A percentile compares a stretch with the other conserved stretches of the same genome.
Evolutionary conservation across 805 yeast species (phyloP).

Genomic region (Brettanomyces anomalus): DNA sequence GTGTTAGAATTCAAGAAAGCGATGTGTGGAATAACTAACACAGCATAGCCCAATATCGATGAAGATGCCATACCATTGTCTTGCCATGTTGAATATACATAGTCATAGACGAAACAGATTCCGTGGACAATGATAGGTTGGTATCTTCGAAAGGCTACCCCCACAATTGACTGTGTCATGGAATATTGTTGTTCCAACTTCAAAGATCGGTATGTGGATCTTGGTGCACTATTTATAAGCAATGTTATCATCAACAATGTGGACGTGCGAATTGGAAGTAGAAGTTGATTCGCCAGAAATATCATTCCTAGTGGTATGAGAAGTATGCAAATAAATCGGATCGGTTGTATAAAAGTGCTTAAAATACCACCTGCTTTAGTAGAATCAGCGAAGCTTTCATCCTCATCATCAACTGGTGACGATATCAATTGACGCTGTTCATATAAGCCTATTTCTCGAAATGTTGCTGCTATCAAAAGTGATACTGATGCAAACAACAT

Average conservation of each 20-base stretch:
- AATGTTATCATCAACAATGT: slow-evolving; percentile 17
- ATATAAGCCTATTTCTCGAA: not conserved
- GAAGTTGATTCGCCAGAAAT: slow-evolving; percentile 14
- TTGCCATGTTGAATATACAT: not conserved
- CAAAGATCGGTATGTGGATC: slow-evolving; percentile 9
- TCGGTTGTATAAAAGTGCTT: no score
- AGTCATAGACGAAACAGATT: slow-evolving; percentile 5
- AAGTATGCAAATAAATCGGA: no score
- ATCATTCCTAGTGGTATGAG: slow-evolving; percentile 12
- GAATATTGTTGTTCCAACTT: slow-evolving; percentile 13
- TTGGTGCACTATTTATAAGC: slow-evolving; percentile 8
- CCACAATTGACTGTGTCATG: slow-evolving; percentile 5
- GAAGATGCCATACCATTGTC: not conserved
- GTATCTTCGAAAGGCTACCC: slow-evolving; percentile 7
- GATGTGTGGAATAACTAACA: slow-evolving; percentile 14
- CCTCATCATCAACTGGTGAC: not conserved
- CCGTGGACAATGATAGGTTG: slow-evolving; percentile 13
- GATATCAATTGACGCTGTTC: not conserved
- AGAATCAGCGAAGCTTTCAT: no score
- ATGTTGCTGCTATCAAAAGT: slow-evolving; percentile 3
- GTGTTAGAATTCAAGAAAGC: slow-evolving; percentile 12
- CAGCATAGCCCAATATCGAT: slow-evolving; percentile 10
- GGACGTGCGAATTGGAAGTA: slow-evolving; percentile 21
- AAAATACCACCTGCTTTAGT: no score
- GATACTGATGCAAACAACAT: slow-evolving; percentile 19